Evolutionary conservation across 2,329 filamentous ascomycete species (phyloP), one percentile per base, ranked within the genome.

Genomic region (Penicillium palitans): DNA sequence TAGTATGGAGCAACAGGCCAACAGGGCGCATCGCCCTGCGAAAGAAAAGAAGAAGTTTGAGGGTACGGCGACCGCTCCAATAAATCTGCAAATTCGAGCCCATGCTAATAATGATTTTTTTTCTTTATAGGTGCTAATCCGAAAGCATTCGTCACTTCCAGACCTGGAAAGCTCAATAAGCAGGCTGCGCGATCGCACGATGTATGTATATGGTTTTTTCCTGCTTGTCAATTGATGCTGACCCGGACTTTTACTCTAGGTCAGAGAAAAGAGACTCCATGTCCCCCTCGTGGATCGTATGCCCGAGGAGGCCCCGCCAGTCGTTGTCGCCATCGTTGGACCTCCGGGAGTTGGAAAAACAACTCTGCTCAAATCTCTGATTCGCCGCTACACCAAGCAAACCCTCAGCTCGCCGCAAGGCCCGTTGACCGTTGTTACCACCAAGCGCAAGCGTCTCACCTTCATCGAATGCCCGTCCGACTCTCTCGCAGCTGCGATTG

Each of bases 381-480:
- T 99, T 70, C 88, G 91, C 66, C 85, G 95, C 74, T 98, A 98
- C 79, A 91, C 95, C 46, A 99, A 99, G 74, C 95, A 99, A 74
- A 93, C 91, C 0, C 85, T 99, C 41, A 89, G 91, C 31, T 88
- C 93, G 33, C 95, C 95, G 0, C 89, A 90, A 67, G 95, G 95
- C 0, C 95, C 95, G 4, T 88, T 99, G 60, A 99, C 96, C 2
- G 90, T 99, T 50, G 93, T 99, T 47, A 98, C 95, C 0, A 96
- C 93, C 58, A 99, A 98, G 80, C 90, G 93, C 70, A 89, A 96
- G 73, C 88, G 95, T 39, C 84, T 99, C 49, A 99, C 95, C 0
- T 97, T 99, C 73, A 79, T 99, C 71, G 95, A 99, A 84, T 96
- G 91, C 71, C 93, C 96, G n/a, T 93, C 84, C 61, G 85, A 98